Evolutionary conservation across 2,329 filamentous ascomycete genomes (phyloP).

Genomic region (Acrodontium crateriforme): DNA sequence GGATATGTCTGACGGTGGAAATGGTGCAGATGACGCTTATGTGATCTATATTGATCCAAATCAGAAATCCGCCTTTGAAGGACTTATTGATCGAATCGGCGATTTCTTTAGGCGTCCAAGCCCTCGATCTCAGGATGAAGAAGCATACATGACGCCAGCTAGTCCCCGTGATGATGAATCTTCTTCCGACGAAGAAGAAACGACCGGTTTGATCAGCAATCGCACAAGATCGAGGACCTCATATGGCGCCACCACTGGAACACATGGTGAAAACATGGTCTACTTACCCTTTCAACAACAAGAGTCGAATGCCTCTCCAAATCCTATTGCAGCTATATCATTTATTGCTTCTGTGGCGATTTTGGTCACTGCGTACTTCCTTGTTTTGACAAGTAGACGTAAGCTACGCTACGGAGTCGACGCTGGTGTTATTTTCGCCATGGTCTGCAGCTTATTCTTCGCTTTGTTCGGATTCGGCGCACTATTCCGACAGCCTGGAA

Average conservation of each 20-base stretch:
- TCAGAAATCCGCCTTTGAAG: slow-evolving; percentile 50
- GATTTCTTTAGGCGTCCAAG: slow-evolving; percentile 20
- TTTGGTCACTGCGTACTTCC: slow-evolving; percentile 48
- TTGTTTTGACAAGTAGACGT: slow-evolving; percentile 55
- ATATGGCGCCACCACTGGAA: slow-evolving; percentile 5
- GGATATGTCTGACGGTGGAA: slow-evolving; percentile 41
- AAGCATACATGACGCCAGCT: neutral
- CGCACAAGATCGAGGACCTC: slow-evolving; percentile 1
- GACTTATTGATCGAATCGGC: slow-evolving; percentile 40
- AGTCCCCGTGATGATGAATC: slow-evolving; percentile 1
- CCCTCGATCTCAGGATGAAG: neutral
- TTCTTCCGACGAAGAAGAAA: slow-evolving; percentile 17
- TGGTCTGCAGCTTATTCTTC: slow-evolving; percentile 51
- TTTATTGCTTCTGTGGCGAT: slow-evolving; percentile 49
- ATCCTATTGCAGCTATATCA: slow-evolving; percentile 30
- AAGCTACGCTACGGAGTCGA: slow-evolving; percentile 60
- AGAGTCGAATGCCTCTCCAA: neutral
- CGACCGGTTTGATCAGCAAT: slow-evolving; percentile 1
- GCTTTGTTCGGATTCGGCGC: slow-evolving; percentile 48
- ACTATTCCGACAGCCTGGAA: slow-evolving; percentile 37
- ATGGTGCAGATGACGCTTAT: slow-evolving; percentile 36
- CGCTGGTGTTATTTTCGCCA: slow-evolving; percentile 55
- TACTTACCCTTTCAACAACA: neutral
- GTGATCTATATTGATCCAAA: slow-evolving; percentile 63
- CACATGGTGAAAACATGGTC: too few species aligned